Conservation (phyloP, 768 basidiomycete species). For the Suillus decipiens region DNA sequence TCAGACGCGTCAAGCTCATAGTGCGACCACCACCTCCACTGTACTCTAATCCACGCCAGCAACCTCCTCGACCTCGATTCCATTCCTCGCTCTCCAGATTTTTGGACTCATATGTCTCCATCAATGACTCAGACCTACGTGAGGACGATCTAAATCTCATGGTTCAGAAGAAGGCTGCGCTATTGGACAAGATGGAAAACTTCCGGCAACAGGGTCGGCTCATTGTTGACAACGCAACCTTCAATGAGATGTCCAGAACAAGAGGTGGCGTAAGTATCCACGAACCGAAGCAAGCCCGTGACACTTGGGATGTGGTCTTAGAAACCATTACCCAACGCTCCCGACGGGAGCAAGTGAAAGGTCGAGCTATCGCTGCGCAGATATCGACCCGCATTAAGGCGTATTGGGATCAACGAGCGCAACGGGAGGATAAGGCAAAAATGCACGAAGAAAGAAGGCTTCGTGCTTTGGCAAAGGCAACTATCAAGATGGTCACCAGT, state of each 20-base stretch:
- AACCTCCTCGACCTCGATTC: constrained; percentile 53
- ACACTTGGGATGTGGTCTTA: constrained; percentile 63
- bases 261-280: constrained; percentile 9
- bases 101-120: constrained; percentile 60
- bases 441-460: constrained; percentile 67
- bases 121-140: constrained; percentile 53
- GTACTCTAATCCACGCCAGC: constrained; percentile 69
- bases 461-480: constrained; percentile 67
- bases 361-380: constrained; percentile 47
- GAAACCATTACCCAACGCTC: constrained; percentile 41
- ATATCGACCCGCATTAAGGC: constrained; percentile 66
- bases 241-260: constrained; percentile 7
- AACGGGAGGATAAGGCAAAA: constrained; percentile 59
- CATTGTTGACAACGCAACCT: constrained; percentile 37
- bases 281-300: constrained; percentile 34
- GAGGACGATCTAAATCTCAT: constrained; percentile 37
- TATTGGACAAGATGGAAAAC: constrained; percentile 44
- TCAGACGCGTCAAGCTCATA: constrained; percentile 66
- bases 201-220: constrained; percentile 52
- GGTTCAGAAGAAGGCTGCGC: constrained; percentile 44
- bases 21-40: constrained; percentile 63
- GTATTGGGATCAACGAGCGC: constrained; percentile 74
- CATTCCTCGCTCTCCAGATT: constrained; percentile 56
- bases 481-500: constrained; percentile 64
- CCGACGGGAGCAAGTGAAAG: constrained; percentile 26